Base-by-base conservation (phyloP, 257 asterid species). In the Fraxinus cuspidata region DNA sequence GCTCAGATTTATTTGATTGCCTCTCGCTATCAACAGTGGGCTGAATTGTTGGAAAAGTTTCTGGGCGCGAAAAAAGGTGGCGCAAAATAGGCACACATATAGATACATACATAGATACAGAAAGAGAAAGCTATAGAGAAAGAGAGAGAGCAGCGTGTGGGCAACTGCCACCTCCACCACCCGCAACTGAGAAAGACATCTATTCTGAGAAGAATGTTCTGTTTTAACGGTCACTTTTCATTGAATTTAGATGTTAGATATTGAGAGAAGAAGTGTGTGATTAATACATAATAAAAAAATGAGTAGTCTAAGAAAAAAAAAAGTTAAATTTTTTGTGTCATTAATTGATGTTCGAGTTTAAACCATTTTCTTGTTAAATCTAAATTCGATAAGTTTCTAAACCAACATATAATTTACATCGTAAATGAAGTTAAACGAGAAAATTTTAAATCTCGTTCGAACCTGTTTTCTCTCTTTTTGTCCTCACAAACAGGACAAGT, bases 1-100 rank as follows among this genome's bases (percentile, higher is more conserved):
- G 68, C 32, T 60, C 63, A 23, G 53, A 38, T 70, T 74, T 75
- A 66, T 69, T 82, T 85, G 74, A 70, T 77, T 86, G 70, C 81
- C 77, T 72, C 71, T 79, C 89, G 80, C 83, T 71, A 78, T 84
- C 89, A 82, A 72, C 32, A 79, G 81, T 83, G 72, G 53, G 86
- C 85, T 74, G 92, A 91, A 92, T 89, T 92, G 92, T 82, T 70
- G 94, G 86, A 78, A 85, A 92, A 92, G 96, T 76, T 85, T 85
- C 74, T 78, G 35, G 78, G 84, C 77, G 87, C 73, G 73, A 78
- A 77, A 81, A 84, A 86, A 81, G 89, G 87, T 84, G 88, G 89
- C 88, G 81, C 83, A 84, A 81, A 86, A 81, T 56, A 78, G 87
- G 89, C 83, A 73, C 37, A 42, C 15, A 70, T 32, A 81, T 19